Percentiles rank a stretch among this genome's conserved stretches.
Evolutionary conservation across 176 grass and related monocot genomes (phyloP).

Genomic region (Aegilops sharonensis): DNA sequence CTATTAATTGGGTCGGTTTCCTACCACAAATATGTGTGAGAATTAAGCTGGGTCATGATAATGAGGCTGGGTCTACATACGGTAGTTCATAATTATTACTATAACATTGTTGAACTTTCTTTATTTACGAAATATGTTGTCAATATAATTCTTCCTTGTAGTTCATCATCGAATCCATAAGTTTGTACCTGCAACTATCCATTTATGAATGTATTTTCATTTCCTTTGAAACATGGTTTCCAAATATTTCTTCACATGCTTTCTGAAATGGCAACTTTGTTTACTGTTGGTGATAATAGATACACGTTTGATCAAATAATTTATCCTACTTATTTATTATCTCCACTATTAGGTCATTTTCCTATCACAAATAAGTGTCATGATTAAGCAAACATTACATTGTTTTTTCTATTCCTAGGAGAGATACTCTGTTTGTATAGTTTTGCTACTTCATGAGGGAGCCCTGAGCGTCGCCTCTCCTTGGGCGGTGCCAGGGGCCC

Average conservation of each 20-base stretch:
- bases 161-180: background rate
- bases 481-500: no score
- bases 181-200: background rate
- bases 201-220: background rate
- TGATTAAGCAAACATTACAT: background rate
- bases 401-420: background rate
- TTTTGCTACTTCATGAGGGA: no score
- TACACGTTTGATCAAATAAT: background rate
- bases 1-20: background rate
- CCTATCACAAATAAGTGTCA: background rate
- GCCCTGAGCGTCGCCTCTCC: no score
- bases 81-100: background rate
- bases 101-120: background rate
- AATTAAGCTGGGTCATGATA: no score
- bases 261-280: background rate
- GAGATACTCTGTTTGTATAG: background rate
- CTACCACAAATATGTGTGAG: no score
- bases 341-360: background rate
- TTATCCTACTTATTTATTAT: background rate
- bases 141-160: background rate
- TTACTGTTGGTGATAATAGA: background rate
- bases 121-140: background rate
- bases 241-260: background rate
- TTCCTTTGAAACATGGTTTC: background rate
- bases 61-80: background rate